A percentile compares a stretch with the other conserved stretches of the same genome.
Evolutionary conservation across 2,329 filamentous ascomycete genomes (phyloP).

Genomic region (Fusarium abutilonis): DNA sequence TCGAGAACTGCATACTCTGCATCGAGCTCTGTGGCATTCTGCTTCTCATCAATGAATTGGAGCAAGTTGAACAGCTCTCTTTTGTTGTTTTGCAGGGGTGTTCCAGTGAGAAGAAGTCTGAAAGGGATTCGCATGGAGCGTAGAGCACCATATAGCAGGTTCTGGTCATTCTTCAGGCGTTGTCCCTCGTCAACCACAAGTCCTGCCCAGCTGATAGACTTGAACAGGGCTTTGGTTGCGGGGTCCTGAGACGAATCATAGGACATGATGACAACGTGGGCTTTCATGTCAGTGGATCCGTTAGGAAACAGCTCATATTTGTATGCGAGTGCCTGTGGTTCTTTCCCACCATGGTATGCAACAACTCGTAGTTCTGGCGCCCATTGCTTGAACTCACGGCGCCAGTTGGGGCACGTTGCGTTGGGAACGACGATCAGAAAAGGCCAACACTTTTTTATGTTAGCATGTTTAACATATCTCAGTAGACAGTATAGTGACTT

Average conservation of each 20-base stretch:
- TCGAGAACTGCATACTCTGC: slow-evolving; percentile 80
- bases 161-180: slow-evolving; percentile 91
- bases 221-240: slow-evolving; percentile 72
- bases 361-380: slow-evolving; percentile 85
- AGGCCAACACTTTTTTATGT: slow-evolving; percentile 73
- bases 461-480: slow-evolving; percentile 7
- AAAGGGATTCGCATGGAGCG: slow-evolving; percentile 80
- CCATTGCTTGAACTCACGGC: slow-evolving; percentile 95
- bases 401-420: slow-evolving; percentile 96
- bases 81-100: slow-evolving; percentile 94
- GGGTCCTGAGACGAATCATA: slow-evolving; percentile 89
- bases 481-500: slow-evolving; percentile 11
- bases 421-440: slow-evolving; percentile 95
- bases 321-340: slow-evolving; percentile 79
- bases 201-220: slow-evolving; percentile 81
- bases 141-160: slow-evolving; percentile 80
- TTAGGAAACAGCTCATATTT: slow-evolving; percentile 86
- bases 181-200: slow-evolving; percentile 96
- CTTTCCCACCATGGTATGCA: slow-evolving; percentile 85
- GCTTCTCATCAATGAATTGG: slow-evolving; percentile 83
- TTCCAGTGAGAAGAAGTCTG: slow-evolving; percentile 87
- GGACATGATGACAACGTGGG: slow-evolving; percentile 93
- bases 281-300: slow-evolving; percentile 73
- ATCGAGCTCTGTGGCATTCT: slow-evolving; percentile 78
- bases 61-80: slow-evolving; percentile 96